Percentiles rank a stretch among this genome's conserved stretches.
Conservation (phyloP, 2,329 filamentous ascomycete genomes). For the Pestalotiopsis sp. region DNA sequence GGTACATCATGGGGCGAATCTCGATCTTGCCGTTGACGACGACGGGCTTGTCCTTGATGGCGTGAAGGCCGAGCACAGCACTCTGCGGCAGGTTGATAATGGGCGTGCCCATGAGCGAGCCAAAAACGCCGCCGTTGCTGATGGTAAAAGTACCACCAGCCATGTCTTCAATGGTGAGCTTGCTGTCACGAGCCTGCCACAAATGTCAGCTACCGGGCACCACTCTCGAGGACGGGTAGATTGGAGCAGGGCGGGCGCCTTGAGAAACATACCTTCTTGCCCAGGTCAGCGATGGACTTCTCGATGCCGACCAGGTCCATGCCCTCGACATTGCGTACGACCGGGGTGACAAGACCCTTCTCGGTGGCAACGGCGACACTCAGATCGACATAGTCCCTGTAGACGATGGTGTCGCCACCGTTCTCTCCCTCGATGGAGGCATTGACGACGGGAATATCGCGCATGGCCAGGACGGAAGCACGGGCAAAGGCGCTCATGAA, state of each 20-base stretch:
- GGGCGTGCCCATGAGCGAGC: constrained; percentile 94
- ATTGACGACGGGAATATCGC: constrained; percentile 91
- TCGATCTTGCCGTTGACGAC: constrained; percentile 93
- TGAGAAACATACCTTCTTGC: constrained; percentile 75
- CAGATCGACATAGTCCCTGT: constrained; percentile 97
- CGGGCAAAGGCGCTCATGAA: constrained; percentile 99
- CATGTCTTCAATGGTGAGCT: constrained; percentile 99
- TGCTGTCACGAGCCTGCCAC: constrained; percentile 84
- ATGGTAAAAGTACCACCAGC: constrained; percentile 98
- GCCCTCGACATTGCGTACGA: constrained; percentile 89
- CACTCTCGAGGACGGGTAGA: background rate
- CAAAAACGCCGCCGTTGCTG: constrained; percentile 96
- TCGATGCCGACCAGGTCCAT: constrained; percentile 91
- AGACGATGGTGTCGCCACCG: constrained; percentile 96
- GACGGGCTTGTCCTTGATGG: constrained; percentile 92
- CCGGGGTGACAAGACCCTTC: constrained; percentile 95
- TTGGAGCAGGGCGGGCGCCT: background rate
- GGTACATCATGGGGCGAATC: constrained; percentile 99
- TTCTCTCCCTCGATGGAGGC: constrained; percentile 96
- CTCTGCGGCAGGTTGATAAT: constrained; percentile 98
- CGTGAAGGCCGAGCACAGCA: constrained; percentile 88
- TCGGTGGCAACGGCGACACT: constrained; percentile 96
- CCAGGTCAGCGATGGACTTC: constrained; percentile 86
- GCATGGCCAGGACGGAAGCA: constrained; percentile 89
- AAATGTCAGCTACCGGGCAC: background rate